These are phyloP conservation scores for Plasmopara viticola DNA, from an alignment of 352 stramenopile genomes.

Conservation along the genomic window DNA sequence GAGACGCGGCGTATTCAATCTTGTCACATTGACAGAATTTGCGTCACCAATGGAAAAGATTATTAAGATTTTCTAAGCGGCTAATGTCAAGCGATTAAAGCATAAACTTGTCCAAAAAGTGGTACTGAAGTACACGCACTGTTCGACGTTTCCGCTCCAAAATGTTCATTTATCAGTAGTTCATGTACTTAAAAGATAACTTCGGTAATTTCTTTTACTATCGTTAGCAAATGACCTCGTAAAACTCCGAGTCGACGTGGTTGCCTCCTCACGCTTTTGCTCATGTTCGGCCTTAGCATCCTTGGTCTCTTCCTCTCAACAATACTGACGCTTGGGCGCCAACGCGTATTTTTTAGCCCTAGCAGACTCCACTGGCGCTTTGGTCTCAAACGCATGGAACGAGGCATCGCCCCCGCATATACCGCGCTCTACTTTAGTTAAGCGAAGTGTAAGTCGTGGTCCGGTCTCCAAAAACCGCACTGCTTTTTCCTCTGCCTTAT, in stretches of 20 bases:
- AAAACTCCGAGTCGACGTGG: constrained; percentile 54
- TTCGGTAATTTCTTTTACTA: constrained; percentile 29
- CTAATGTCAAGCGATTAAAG: no score
- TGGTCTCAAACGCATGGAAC: constrained; percentile 91
- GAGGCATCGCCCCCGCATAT: constrained; percentile 95
- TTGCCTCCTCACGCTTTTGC: constrained; percentile 32
- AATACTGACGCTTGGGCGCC: constrained; percentile 77
- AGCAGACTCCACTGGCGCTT: constrained; percentile 64
- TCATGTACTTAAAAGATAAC: neutral
- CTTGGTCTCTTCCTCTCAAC: constrained; percentile 86
- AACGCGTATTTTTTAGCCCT: constrained; percentile 67
- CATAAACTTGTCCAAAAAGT: no score
- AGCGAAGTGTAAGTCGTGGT: constrained; percentile 89
- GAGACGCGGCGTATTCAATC: no score
- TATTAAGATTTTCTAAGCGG: no score
- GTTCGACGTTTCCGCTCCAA: no score
- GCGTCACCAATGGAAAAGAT: no score
- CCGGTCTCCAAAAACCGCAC: constrained; percentile 95
- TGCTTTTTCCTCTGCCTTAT: constrained; percentile 87
- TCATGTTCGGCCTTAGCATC: constrained; percentile 69
- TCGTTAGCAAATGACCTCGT: constrained; percentile 62
- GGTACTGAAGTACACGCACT: no score
- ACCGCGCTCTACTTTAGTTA: constrained; percentile 96
- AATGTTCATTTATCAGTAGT: no score
- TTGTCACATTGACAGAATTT: no score